Evolutionary conservation across 495 filamentous ascomycete species (phyloP).

Genomic region (Gamarada debralockiae): DNA sequence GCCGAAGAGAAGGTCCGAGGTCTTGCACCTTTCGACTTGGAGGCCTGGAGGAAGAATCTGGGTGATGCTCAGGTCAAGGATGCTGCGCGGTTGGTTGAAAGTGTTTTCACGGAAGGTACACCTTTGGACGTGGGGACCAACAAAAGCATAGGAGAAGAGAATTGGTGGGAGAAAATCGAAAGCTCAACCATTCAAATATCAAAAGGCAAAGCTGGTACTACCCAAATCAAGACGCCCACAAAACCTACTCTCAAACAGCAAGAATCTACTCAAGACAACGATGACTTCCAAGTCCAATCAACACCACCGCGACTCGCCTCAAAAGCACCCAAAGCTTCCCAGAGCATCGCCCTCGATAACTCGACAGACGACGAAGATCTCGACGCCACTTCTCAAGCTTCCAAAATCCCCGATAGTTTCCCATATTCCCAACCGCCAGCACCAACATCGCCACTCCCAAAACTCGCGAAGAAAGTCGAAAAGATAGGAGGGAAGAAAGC

Average conservation of each 20-base stretch:
- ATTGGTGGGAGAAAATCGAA: slow-evolving; percentile 47
- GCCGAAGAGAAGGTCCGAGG: slow-evolving; percentile 52
- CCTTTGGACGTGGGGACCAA: background rate
- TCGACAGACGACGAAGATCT: slow-evolving; percentile 27
- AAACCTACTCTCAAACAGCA: background rate
- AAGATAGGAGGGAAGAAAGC: slow-evolving; percentile 9
- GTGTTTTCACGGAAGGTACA: slow-evolving; percentile 26
- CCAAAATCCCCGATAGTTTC: slow-evolving; percentile 22
- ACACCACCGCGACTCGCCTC: slow-evolving; percentile 32
- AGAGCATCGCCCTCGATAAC: slow-evolving; percentile 3
- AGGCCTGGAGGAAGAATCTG: slow-evolving; percentile 34
- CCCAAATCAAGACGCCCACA: background rate
- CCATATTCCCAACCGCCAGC: slow-evolving; percentile 9
- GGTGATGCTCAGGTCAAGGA: slow-evolving; percentile 5
- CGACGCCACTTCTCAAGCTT: slow-evolving; percentile 22
- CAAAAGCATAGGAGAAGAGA: slow-evolving; percentile 30
- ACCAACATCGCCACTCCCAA: slow-evolving; percentile 1
- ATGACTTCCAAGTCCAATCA: slow-evolving; percentile 49
- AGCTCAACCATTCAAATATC: slow-evolving; percentile 10
- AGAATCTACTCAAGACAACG: slow-evolving; percentile 28
- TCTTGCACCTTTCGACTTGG: slow-evolving; percentile 47
- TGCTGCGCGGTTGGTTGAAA: slow-evolving; percentile 9
- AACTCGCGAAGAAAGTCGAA: slow-evolving; percentile 14
- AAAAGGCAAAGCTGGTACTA: background rate
- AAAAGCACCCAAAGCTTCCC: background rate